Evolutionary conservation across 495 filamentous ascomycete genomes (phyloP), one percentile per base, ranked within the genome.

Genomic region (Penicillium malachiteum): DNA sequence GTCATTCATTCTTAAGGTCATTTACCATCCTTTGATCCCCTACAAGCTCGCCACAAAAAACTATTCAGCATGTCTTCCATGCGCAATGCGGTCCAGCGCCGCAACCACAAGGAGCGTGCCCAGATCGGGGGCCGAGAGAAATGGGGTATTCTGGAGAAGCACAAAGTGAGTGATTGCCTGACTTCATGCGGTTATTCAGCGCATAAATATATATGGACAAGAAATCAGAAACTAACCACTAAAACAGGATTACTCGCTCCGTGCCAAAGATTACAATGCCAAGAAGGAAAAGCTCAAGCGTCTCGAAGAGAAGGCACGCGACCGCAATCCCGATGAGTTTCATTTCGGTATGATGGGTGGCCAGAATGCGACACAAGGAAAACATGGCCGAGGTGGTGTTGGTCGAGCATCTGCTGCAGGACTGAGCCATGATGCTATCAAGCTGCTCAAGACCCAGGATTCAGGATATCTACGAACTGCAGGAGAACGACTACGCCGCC

Each of bases 291-390:
- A 87, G 31, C 78, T 97, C 41, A 87, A 88, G 67, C 80, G 83
- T 3, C 84, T 98, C 14, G 81, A 85, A 59, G 79, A 87, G 56
- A 96, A 96, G 73, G 93, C 87, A 18, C 79, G 82, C 52, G 85
- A 94, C 40, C 87, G 90, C 58, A 97, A 98, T 71, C 91, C 92
- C 39, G 94, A 98, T 84, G 92, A 96, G 72, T 98, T 97, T 78
- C 86, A 89, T 73, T 96, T 90, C 66, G 88, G 86, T 21, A 98
- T 98, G 94, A 81, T 95, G 71, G 79, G 75, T 35, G 68, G 66
- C 3, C 74, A 73, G 57, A 66, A 60, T 31, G 75, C 70, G 59
- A 76, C 65, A 21, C 81, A 85, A 50, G 84, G 86, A 31, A 81
- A 83, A 52, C 84, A 87, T 57, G 79, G 65, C 56, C 50, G 63